Evolutionary conservation across 257 asterid genomes (phyloP), one percentile per base, ranked within the genome.

Genomic region (Rubia yunnanensis): DNA sequence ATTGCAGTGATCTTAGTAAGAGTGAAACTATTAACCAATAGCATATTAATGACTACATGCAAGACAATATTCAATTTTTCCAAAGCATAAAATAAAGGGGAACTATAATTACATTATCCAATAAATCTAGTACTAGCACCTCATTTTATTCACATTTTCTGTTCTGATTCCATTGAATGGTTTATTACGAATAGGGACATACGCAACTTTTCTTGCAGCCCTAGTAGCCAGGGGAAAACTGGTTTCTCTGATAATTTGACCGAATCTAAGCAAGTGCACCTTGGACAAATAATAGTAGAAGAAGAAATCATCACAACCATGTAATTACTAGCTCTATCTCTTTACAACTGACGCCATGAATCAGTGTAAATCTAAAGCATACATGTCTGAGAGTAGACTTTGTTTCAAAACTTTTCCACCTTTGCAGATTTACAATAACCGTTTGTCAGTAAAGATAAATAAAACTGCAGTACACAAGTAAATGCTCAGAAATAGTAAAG

Each of bases 251-350:
- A 75, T 81, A 86, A 77, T 68, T 86, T 69, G 94, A 81, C 83
- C 96, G 84, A 82, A 79, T 85, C 68, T 59, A 84, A 67, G 96
- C 91, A 81, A 92, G 87, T 69, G 83, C 88, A 27, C 94, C 97
- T 96, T 92, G 76, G 36, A 63, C 74, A 23, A 68, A 69, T 28
- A 68, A 28, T 57, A 65, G 23, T 11, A 23, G 48, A 13, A 11
- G 44, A 66, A 59, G 30, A 10, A 60, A 41, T 17, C 70, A 50
- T 22, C 56, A 11, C 4, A 23, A 27, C 59, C 60, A 1, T 35
- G 64, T 14, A 10, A 10, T 1, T 15, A 28, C 64, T n/a, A 38
- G 50, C 11, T 39, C 58, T 23, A 18, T 58, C 10, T 46, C 4
- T 3, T 31, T 22, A 13, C 13, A 15, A 30, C 10, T 17, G 22